These are phyloP conservation scores for Solanum gracilifrons DNA, from an alignment of 257 asterid genomes.

Conservation along the genomic window DNA sequence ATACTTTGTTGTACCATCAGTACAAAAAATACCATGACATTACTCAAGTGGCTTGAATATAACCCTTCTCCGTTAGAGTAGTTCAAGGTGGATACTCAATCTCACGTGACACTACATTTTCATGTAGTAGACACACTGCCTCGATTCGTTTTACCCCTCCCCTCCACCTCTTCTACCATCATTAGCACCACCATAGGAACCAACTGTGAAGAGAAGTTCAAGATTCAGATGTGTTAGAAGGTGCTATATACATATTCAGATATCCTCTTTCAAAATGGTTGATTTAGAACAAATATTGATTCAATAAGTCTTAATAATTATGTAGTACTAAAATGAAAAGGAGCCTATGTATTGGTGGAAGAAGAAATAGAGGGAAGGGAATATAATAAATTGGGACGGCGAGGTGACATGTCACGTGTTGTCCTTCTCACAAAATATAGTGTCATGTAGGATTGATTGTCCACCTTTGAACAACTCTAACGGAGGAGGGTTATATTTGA, in stretches of 20 bases:
- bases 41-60: neutral
- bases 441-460: neutral
- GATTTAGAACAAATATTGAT: neutral
- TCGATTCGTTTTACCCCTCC: too few species aligned
- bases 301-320: neutral
- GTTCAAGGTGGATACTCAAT: neutral
- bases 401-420: too few species aligned
- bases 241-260: neutral
- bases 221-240: neutral
- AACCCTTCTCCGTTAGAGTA: neutral
- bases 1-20: neutral
- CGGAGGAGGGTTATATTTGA: neutral
- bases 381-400: too few species aligned
- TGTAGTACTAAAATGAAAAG: neutral
- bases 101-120: neutral
- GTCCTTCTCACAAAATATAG: neutral
- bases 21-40: neutral
- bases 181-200: neutral
- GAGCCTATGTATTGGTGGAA: too few species aligned
- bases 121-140: neutral
- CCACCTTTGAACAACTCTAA: neutral
- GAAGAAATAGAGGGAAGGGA: too few species aligned
- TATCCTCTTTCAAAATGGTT: neutral
- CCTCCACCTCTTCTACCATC: too few species aligned
- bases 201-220: neutral